Base-by-base conservation (phyloP, 495 filamentous ascomycete species). In the Halenospora varia region DNA sequence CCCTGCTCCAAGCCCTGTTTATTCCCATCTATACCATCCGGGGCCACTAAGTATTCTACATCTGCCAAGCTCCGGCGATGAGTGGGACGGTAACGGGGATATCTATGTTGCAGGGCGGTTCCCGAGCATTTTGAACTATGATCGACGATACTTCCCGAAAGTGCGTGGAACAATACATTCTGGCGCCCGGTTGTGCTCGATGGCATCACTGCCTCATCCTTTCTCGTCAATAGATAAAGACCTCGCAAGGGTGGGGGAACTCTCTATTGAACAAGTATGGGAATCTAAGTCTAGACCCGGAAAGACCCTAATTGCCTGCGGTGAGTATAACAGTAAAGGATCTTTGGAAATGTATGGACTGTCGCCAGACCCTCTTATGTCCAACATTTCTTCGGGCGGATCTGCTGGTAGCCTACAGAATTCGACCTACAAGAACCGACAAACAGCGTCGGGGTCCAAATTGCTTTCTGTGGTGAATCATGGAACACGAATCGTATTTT, bases 301-400 rank as follows among this genome's bases (percentile, higher is more conserved):
- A 2, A 77, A 79, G 10, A 88, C 82, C 3, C 72, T 97, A 41
- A 82, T 93, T 29, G 91, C 92, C 17, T 89, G 88, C 56, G 93
- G 92, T n/a, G 91, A 96, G 68, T 97, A 97, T 72, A 95, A 95
- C 57, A 90, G 89, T 18, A 88, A 92, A 65, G 93, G 93, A 4
- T 92, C 89, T 0, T 75, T 97, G 10, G 93, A 97, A 66, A 73
- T 96, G n/a, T 96, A 96, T 69, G 82, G 82, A 48, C 71, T 94
- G 10, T 67, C 68, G 58, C 72, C 69, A 6, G 46, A 53, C 10
- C 62, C 65, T 57, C 67, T 66, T 11, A 56, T 66, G 1, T 70
- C 72, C 8, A 66, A 62, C 6, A 62, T 65, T 23, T 70, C 74
- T 11, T 77, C 73, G n/a, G 64, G 65, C 25, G 54, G 70, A n/a